Percentiles rank a stretch among this genome's conserved stretches.
phyloP scores from a whole-genome alignment of 1,139 yeast species.

The Taphrina pruni region DNA sequence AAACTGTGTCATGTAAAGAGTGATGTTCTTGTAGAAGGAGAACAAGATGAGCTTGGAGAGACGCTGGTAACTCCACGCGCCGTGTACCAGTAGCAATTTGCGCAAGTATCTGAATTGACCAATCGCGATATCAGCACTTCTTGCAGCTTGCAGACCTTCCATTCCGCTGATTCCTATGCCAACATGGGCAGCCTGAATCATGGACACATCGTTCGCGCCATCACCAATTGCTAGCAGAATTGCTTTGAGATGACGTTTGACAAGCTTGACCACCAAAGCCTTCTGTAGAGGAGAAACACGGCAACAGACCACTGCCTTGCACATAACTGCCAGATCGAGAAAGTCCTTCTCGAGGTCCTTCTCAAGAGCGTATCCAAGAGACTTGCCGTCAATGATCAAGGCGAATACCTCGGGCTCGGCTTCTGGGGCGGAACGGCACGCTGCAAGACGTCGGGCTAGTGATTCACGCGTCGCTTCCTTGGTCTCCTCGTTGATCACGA shows the following conservation, averaged over 20 bases:
- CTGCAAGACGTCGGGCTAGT: slow-evolving; percentile 73
- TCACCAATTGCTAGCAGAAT: slow-evolving; percentile 92
- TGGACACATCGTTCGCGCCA: slow-evolving; percentile 97
- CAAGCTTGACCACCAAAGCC: slow-evolving; percentile 93
- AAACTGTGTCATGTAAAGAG: slow-evolving; percentile 95
- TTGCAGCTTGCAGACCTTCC: slow-evolving; percentile 99
- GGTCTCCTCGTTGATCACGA: slow-evolving; percentile 84
- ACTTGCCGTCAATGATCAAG: slow-evolving; percentile 89
- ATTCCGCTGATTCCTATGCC: slow-evolving; percentile 98
- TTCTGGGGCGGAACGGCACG: slow-evolving; percentile 64
- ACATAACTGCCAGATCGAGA: slow-evolving; percentile 77
- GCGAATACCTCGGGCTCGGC: slow-evolving; percentile 84
- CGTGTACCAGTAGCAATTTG: slow-evolving; percentile 87
- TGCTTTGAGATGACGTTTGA: slow-evolving; percentile 73
- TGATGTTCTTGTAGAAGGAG: slow-evolving; percentile 93
- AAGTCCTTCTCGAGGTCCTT: slow-evolving; percentile 78
- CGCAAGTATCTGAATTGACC: slow-evolving; percentile 90
- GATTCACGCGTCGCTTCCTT: slow-evolving; percentile 76
- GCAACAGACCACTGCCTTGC: slow-evolving; percentile 96
- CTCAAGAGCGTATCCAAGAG: slow-evolving; percentile 83
- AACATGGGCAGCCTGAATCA: slow-evolving; percentile 99
- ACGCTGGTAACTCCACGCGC: slow-evolving; percentile 97
- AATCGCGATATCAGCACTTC: slow-evolving; percentile 96
- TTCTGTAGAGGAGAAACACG: slow-evolving; percentile 97
- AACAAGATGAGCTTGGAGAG: slow-evolving; percentile 89